Percentiles rank a stretch among this genome's conserved stretches.
Evolutionary conservation across 192 early-diverging fungal species (phyloP).

Genomic region (Podila epigama): DNA sequence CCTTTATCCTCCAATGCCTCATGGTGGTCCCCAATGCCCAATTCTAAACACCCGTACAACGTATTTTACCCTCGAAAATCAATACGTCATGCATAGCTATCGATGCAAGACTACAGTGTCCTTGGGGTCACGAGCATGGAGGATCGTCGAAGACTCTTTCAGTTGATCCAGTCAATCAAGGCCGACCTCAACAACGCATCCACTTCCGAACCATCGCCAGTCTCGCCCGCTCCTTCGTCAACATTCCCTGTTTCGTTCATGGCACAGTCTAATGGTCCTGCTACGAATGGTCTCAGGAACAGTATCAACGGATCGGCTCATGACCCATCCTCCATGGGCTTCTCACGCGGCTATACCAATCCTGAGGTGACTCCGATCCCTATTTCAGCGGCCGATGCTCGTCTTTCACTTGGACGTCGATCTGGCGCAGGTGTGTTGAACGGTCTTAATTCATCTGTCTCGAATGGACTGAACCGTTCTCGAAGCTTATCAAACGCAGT

Average conservation of each 20-base stretch:
- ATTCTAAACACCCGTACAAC: no score
- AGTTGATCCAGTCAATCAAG: slow-evolving; percentile 51
- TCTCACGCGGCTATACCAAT: slow-evolving; percentile 34
- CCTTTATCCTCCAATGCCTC: no score
- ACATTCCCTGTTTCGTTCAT: neutral
- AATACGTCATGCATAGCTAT: slow-evolving; percentile 67
- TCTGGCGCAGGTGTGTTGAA: slow-evolving; percentile 17
- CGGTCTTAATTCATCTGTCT: neutral
- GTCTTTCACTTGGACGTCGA: slow-evolving; percentile 45
- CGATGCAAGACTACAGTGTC: slow-evolving; percentile 77
- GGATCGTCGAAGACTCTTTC: slow-evolving; percentile 64
- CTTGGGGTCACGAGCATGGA: slow-evolving; percentile 66
- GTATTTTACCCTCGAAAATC: no score
- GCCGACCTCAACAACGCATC: slow-evolving; percentile 10
- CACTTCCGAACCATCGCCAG: slow-evolving; percentile 1
- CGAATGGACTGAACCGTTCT: slow-evolving; percentile 21
- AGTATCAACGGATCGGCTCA: neutral
- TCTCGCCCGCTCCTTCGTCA: neutral
- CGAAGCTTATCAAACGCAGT: slow-evolving; percentile 35
- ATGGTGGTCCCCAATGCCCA: no score
- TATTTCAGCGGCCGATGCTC: slow-evolving; percentile 30
- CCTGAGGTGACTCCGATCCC: slow-evolving; percentile 16
- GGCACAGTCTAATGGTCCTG: neutral
- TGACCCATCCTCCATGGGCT: slow-evolving; percentile 3
- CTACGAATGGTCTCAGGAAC: neutral